A percentile compares a stretch with the other conserved stretches of the same genome.
Conservation (phyloP, 441 rosid species). For the Euphorbia corollata region DNA sequence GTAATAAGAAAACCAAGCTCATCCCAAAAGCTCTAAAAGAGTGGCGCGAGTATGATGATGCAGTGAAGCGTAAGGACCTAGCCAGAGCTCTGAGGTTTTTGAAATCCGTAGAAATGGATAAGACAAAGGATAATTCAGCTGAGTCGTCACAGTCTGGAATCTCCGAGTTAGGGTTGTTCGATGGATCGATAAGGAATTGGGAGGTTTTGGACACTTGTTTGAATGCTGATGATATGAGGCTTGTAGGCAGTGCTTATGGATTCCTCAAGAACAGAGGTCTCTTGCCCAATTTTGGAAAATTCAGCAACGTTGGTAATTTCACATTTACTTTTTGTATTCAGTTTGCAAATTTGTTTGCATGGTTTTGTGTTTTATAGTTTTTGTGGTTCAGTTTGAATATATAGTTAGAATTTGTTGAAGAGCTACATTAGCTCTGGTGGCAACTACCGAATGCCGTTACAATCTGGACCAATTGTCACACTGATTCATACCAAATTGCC, state of each 20-base stretch:
- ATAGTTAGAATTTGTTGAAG: neutral
- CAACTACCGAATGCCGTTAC: too few species aligned
- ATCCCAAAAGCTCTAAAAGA: constrained; percentile 46
- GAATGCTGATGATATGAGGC: constrained; percentile 87
- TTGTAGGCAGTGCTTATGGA: constrained; percentile 59
- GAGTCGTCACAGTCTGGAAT: constrained; percentile 21
- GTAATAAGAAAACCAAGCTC: constrained; percentile 14
- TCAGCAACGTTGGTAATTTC: constrained; percentile 48
- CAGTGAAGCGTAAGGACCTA: constrained; percentile 77
- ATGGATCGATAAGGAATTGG: constrained; percentile 56
- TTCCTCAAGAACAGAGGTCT: constrained; percentile 55
- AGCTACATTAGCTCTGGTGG: neutral
- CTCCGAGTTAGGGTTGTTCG: constrained; percentile 28
- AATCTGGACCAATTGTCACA: too few species aligned
- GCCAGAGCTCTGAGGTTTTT: constrained; percentile 72
- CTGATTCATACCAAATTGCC: too few species aligned
- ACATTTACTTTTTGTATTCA: neutral
- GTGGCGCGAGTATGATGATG: constrained; percentile 86
- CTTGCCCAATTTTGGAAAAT: constrained; percentile 63
- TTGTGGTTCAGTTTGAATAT: neutral
- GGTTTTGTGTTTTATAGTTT: too few species aligned
- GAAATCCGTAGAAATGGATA: constrained; percentile 38
- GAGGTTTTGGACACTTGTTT: constrained; percentile 76
- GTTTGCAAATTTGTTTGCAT: too few species aligned
- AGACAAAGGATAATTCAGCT: constrained; percentile 16